Base-by-base conservation (phyloP, 2,329 filamentous ascomycete genomes). In the Fusarium solani-melongenae region DNA sequence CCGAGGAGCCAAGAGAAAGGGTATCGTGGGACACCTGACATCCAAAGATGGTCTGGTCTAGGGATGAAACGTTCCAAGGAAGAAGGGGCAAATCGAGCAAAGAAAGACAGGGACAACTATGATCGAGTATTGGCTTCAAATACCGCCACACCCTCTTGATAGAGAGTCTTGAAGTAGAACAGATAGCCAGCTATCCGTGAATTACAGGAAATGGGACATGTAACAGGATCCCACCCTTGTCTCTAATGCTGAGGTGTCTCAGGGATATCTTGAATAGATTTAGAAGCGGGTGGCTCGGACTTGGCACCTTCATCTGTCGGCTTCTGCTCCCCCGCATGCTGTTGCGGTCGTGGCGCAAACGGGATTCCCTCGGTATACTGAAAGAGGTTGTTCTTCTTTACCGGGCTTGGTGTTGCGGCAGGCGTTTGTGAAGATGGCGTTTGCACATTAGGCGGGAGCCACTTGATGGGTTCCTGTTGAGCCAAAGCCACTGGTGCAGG, bases 371-470 rank as follows among this genome's bases (percentile, higher is more conserved):
- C 82, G 6, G 82, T 85, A 61, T 83, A 83, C 15, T 81, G 78
- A 44, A 83, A 84, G 51, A 84, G 74, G 2, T 76, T 77, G 49
- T 72, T 75, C 46, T 77, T 83, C 78, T 83, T 85, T 70, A 80
- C 64, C 0, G 82, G 81, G 34, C 78, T 83, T 12, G 83, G 81
- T 41, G 81, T 81, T 10, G 76, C 72, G 2, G 70, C 75, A 15
- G 83, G 80, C 9, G 82, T 80, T 51, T 77, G 77, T 9, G 81
- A 77, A 55, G 81, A 77, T 5, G 82, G 80, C n/a, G 81, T 82
- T 0, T 80, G 70, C 6, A 79, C 81, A 65, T 87, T 88, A 5
- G 88, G 86, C 15, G 87, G 86, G 27, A 89, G 81, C 88, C 88
- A 90, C 61, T 84, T 84, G 61, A 89, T 79, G 6, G 83, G 79